Evolutionary conservation across 257 asterid genomes (phyloP), one percentile per base, ranked within the genome.

Genomic region (Petunia axillaris): DNA sequence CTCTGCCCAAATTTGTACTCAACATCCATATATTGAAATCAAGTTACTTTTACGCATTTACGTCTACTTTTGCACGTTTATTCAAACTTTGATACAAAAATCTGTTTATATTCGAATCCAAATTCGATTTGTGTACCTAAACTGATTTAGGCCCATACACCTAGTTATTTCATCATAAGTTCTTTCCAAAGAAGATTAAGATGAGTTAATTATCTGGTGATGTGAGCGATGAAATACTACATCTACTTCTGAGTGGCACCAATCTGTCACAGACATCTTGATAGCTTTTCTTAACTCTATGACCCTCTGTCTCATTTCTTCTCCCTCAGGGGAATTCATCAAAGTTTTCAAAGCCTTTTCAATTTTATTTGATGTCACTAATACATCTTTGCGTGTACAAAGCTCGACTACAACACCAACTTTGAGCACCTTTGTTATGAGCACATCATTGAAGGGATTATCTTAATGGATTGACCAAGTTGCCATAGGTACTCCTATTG

Each of bases 401-500:
- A 25, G 25, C 25, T 25, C 25, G 25, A 25, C 25, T 25, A 25
- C 25, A 25, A 25, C 25, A 0, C 25, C 25, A 25, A 25, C 52
- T 46, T 2, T 46, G 7, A 67, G 76, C 53, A 67, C 37, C 76
- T 40, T 4, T 52, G 54, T 41, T 25, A 78, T 78, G 8, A 78
- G 81, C 62, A 54, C 81, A 1, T 65, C 81, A 43, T 78, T 78
- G 50, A 38, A 46, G 2, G 81, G 81, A 8, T 78, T 38, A 8
- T 78, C 81, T 2, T 62, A 62, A 54, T 78, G 70, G 38, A 78
- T 13, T 16, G 75, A 75, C 81, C 75, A 78, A 15, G 81, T 35
- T 4, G 75, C 81, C 38, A 63, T 25, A 2, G 81, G 81, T 1
- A 78, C 81, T 0, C 81, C 81, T 75, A 78, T 63, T 6, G 25